Percentiles rank a stretch among this genome's conserved stretches.
These are phyloP conservation scores for Penicillium paneum DNA, from an alignment of 2,329 filamentous ascomycete species.

Conservation along the genomic window DNA sequence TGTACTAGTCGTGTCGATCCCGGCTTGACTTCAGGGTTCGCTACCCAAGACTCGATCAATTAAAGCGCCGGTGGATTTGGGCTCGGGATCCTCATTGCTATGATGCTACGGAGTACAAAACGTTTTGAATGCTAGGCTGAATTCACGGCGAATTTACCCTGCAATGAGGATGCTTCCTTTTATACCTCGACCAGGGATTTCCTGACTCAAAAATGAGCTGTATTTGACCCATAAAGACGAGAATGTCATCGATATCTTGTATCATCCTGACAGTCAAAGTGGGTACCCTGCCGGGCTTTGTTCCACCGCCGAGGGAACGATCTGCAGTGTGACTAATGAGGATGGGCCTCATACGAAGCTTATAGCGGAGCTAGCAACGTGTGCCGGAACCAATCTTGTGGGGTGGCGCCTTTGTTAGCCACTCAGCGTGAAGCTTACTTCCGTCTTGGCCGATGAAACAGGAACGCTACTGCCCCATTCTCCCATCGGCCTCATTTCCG, in stretches of 20 bases:
- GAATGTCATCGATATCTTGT: neutral
- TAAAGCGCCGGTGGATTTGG: neutral
- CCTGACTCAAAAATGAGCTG: neutral
- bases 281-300: neutral
- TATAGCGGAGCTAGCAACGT: conserved; percentile 8
- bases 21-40: neutral
- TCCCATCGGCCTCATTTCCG: conserved; percentile 8
- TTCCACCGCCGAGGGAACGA: neutral
- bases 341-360: conserved; percentile 18
- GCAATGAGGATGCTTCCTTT: neutral
- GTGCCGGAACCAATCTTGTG: conserved; percentile 1
- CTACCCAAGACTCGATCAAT: neutral
- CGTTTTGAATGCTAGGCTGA: too few relatives aligned
- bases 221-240: neutral
- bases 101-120: neutral
- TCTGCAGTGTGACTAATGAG: conserved; percentile 22
- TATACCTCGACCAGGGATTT: too few relatives aligned
- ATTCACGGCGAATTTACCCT: neutral
- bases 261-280: neutral
- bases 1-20: neutral
- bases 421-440: conserved; percentile 6
- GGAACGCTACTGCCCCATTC: neutral
- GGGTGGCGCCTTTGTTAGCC: neutral
- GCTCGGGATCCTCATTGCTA: neutral
- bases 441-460: conserved; percentile 5